phyloP scores from a whole-genome alignment of 345 rosid species.

The Nephelium lappaceum region DNA sequence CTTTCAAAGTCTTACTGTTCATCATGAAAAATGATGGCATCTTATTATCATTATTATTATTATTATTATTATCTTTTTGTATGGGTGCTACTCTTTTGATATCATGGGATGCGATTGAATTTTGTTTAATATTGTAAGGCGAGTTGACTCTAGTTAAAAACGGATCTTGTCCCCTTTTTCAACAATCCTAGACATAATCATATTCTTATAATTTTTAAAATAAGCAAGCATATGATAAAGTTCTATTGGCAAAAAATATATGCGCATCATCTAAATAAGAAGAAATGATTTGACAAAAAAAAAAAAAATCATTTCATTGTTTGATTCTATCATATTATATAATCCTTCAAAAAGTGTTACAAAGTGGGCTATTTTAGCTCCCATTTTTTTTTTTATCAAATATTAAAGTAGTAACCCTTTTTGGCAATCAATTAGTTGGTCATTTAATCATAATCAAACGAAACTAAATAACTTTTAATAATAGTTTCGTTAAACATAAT shows the following conservation, averaged over 20 bases:
- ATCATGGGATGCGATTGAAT: neutral
- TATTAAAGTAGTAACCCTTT: too few relatives aligned
- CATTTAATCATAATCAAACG: too few relatives aligned
- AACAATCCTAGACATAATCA: neutral
- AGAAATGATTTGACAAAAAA: neutral
- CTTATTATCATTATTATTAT: neutral
- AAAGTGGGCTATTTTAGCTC: too few relatives aligned
- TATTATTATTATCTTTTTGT: neutral
- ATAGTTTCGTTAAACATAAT: too few relatives aligned
- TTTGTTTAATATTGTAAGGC: neutral
- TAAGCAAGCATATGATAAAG: neutral
- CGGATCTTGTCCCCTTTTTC: neutral
- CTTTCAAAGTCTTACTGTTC: neutral
- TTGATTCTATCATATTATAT: too few relatives aligned
- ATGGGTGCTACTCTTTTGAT: neutral
- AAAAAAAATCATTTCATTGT: too few relatives aligned
- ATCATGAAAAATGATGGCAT: neutral
- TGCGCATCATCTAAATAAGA: neutral
- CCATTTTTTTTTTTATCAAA: too few relatives aligned
- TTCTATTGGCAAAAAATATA: neutral
- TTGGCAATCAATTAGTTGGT: too few relatives aligned
- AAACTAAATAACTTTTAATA: too few relatives aligned
- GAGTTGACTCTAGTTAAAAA: conserved; percentile 1
- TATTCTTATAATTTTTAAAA: neutral
- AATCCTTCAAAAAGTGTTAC: neutral